Evolutionary conservation across 805 yeast genomes (phyloP).

Genomic region (Metschnikowia sp.): DNA sequence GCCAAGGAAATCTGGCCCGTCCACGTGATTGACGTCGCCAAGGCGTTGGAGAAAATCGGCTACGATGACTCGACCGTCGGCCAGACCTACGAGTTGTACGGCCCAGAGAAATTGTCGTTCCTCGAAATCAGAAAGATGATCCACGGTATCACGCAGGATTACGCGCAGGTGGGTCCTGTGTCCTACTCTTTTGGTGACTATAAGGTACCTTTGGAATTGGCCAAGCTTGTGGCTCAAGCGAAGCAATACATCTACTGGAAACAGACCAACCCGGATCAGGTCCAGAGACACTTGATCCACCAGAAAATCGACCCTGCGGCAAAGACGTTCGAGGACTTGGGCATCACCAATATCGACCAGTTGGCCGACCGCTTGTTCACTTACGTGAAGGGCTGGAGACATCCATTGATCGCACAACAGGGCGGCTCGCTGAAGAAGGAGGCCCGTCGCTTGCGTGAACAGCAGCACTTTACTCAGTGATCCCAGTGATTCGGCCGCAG

Average conservation of each 20-base stretch:
- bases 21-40: constrained; percentile 75
- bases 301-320: constrained; percentile 62
- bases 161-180: constrained; percentile 43
- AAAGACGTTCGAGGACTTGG: constrained; percentile 65
- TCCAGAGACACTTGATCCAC: constrained; percentile 67
- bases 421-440: constrained; percentile 42
- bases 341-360: constrained; percentile 46
- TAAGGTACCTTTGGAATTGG: constrained; percentile 42
- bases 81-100: constrained; percentile 68
- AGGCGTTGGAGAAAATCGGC: constrained; percentile 73
- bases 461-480: constrained; percentile 39
- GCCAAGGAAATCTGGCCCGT: constrained; percentile 65
- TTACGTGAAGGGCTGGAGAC: constrained; percentile 48
- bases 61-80: constrained; percentile 80
- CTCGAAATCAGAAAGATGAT: constrained; percentile 68
- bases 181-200: constrained; percentile 43
- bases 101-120: constrained; percentile 62
- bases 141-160: constrained; percentile 55
- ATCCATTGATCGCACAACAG: constrained; percentile 45
- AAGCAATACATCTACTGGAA: constrained; percentile 45
- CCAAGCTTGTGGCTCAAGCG: constrained; percentile 43
- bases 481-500: constrained; percentile 16
- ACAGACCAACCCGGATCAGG: constrained; percentile 64
- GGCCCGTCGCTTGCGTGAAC: constrained; percentile 41
- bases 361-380: constrained; percentile 46